These are phyloP conservation scores for Dactylellina haptotyla DNA, from an alignment of 2,329 filamentous ascomycete species.

Conservation along the genomic window DNA sequence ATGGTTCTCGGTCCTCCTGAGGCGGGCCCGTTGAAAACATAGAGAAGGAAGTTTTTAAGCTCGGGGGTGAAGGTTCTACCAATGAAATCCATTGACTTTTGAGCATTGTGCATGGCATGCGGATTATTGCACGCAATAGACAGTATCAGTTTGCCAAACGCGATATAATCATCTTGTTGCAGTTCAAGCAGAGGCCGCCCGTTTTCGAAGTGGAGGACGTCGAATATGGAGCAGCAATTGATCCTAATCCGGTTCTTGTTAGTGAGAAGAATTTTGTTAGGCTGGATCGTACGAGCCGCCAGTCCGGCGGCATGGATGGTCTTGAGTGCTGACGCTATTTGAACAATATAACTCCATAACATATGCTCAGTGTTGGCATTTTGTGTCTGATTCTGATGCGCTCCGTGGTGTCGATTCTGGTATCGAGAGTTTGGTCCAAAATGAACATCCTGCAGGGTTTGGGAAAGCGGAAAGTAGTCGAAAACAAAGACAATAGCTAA, in stretches of 20 bases:
- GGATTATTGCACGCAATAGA: conserved; percentile 77
- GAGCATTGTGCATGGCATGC: conserved; percentile 71
- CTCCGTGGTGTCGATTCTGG: conserved; percentile 44
- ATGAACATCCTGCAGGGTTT: conserved; percentile 87
- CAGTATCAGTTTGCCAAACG: conserved; percentile 86
- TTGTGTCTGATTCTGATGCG: conserved; percentile 62
- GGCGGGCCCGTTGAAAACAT: conserved; percentile 77
- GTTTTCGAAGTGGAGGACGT: conserved; percentile 84
- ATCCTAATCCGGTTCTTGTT: conserved; percentile 89
- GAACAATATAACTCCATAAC: conserved; percentile 91
- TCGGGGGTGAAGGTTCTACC: conserved; percentile 79
- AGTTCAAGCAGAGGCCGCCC: conserved; percentile 76
- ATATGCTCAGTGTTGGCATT: conserved; percentile 73
- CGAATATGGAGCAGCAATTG: conserved; percentile 86
- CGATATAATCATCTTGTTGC: conserved; percentile 86
- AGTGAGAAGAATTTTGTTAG: conserved; percentile 88
- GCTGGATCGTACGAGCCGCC: conserved; percentile 84
- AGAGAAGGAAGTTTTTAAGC: conserved; percentile 80
- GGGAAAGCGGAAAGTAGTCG: conserved; percentile 90
- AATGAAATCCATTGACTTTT: conserved; percentile 79
- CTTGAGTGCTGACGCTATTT: conserved; percentile 87
- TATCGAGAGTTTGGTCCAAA: conserved; percentile 63
- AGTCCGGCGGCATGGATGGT: conserved; percentile 83
- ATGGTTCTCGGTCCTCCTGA: conserved; percentile 74
- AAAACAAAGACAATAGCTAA: conserved; percentile 84